phyloP scores from a whole-genome alignment of 768 basidiomycete species.

The Lactifluus subvellereus region DNA sequence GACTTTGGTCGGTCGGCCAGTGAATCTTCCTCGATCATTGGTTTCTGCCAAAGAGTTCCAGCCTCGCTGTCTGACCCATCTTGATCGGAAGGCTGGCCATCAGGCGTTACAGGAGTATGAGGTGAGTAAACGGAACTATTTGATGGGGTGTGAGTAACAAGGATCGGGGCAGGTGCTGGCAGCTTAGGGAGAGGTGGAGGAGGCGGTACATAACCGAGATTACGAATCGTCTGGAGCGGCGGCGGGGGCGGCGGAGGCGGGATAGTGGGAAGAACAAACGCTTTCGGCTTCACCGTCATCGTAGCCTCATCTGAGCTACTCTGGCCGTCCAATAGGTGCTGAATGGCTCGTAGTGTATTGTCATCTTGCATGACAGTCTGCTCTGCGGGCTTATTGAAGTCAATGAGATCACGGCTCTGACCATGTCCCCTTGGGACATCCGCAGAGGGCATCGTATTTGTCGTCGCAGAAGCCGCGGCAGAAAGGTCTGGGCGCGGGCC shows the following conservation, averaged over 20 bases:
- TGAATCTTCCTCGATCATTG: slow-evolving; percentile 29
- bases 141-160: slow-evolving; percentile 5
- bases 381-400: slow-evolving; percentile 21
- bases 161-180: slow-evolving; percentile 5
- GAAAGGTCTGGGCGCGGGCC: slow-evolving; percentile 19
- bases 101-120: slow-evolving; percentile 16
- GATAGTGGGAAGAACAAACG: slow-evolving; percentile 20
- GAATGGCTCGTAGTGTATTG: slow-evolving; percentile 13
- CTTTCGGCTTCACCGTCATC: slow-evolving; percentile 12
- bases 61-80: slow-evolving; percentile 48
- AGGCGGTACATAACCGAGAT: slow-evolving; percentile 21
- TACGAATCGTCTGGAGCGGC: slow-evolving; percentile 15
- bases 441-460: neutral
- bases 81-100: slow-evolving; percentile 27
- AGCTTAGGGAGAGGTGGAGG: slow-evolving; percentile 21
- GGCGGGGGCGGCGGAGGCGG: slow-evolving; percentile 19
- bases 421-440: slow-evolving; percentile 10
- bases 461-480: neutral
- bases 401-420: slow-evolving; percentile 19
- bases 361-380: slow-evolving; percentile 22
- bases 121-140: slow-evolving; percentile 5
- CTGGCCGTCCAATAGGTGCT: slow-evolving; percentile 19
- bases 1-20: slow-evolving; percentile 10
- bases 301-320: slow-evolving; percentile 21
- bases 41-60: slow-evolving; percentile 44